phyloP scores from a whole-genome alignment of 805 yeast genomes.

The Clavispora asparagi region DNA sequence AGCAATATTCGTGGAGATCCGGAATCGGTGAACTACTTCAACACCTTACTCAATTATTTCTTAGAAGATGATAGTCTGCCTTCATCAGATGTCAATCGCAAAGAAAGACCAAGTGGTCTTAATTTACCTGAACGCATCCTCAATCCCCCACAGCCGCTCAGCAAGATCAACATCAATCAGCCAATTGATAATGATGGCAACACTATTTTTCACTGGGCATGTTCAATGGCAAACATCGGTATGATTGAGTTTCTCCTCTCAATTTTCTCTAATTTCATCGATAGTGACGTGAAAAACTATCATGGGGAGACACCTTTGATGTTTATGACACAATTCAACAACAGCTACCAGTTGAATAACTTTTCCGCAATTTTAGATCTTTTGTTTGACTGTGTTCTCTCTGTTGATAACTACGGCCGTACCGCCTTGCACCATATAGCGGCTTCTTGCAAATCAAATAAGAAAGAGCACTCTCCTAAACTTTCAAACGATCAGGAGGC shows the following conservation, averaged over 20 bases:
- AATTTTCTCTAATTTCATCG: conserved; percentile 62
- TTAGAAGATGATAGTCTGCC: conserved; percentile 35
- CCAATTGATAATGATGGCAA: conserved; percentile 93
- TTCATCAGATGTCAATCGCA: not conserved
- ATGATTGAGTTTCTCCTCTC: conserved; percentile 59
- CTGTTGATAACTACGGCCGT: conserved; percentile 34
- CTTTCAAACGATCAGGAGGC: conserved; percentile 3
- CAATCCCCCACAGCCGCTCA: conserved; percentile 50
- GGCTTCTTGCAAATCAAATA: conserved; percentile 18
- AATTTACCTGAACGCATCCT: conserved; percentile 36
- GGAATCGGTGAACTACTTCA: conserved; percentile 31
- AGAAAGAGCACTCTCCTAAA: conserved; percentile 2
- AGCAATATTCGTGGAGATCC: conserved; percentile 7
- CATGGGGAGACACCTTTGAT: conserved; percentile 82
- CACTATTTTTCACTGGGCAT: conserved; percentile 93
- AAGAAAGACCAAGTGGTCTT: conserved; percentile 7
- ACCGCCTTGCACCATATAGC: conserved; percentile 41
- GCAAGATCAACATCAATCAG: conserved; percentile 67
- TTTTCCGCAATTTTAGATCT: conserved; percentile 32
- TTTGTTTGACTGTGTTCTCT: conserved; percentile 30
- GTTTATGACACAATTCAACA: conserved; percentile 38
- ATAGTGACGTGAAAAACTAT: conserved; percentile 66
- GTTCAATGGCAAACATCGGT: conserved; percentile 76
- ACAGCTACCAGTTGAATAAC: conserved; percentile 33
- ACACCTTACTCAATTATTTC: conserved; percentile 46